Conservation (phyloP, 1,139 yeast genomes). For the Suhomyces bokatorum region DNA sequence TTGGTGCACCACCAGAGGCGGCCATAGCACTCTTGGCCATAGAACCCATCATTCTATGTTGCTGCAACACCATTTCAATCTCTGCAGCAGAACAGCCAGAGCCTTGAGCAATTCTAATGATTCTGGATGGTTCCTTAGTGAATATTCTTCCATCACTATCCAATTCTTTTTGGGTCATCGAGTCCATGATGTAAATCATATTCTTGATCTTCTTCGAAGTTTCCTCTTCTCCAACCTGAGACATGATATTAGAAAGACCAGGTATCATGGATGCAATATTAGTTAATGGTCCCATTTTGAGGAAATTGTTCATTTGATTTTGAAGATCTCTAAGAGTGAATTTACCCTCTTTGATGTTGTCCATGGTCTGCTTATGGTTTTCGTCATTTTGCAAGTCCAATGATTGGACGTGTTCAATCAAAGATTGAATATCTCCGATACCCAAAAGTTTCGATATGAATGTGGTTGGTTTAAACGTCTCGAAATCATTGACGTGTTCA, state of each 20-base stretch:
- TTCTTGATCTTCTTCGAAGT: conserved; percentile 77
- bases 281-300: conserved; percentile 95
- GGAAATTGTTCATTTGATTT: conserved; percentile 90
- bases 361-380: conserved; percentile 81
- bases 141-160: conserved; percentile 88
- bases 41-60: conserved; percentile 91
- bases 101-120: conserved; percentile 92
- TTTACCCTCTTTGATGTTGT: conserved; percentile 92
- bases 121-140: conserved; percentile 77
- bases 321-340: conserved; percentile 90
- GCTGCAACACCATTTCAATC: conserved; percentile 89
- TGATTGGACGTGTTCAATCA: conserved; percentile 90
- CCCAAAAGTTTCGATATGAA: conserved; percentile 89
- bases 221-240: conserved; percentile 89
- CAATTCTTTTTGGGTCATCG: conserved; percentile 91
- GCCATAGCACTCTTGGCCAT: conserved; percentile 79
- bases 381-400: conserved; percentile 72
- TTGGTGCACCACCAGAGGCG: conserved; percentile 41
- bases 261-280: conserved; percentile 97
- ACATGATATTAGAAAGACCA: conserved; percentile 82
- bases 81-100: conserved; percentile 92
- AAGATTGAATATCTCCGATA: conserved; percentile 91
- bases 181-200: conserved; percentile 92
- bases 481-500: conserved; percentile 92
- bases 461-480: conserved; percentile 85